Evolutionary conservation across 345 rosid species (phyloP), one percentile per base, ranked within the genome.

Genomic region (Boechera retrofracta): DNA sequence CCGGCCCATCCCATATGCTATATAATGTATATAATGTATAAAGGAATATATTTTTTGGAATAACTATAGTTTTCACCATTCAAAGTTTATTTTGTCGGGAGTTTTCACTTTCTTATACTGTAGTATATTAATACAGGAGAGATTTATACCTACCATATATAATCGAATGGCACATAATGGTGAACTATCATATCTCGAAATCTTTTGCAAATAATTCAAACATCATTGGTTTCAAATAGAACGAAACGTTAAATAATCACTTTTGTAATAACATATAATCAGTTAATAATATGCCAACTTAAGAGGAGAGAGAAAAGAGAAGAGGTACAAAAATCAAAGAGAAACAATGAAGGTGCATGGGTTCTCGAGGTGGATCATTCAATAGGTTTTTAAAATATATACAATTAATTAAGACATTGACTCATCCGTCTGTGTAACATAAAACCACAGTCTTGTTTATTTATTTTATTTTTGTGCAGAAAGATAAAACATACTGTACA

Each of bases 61-160:
- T 56, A n/a, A 71, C 73, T 72, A 72, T 71, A 77, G 65, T 77
- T 77, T 70, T 77, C 33, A 63, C 75, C 80, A 26, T 63, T 70
- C 52, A 42, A 38, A 42, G 35, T 53, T 41, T 33, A 42, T 32
- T 6, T 67, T 54, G 71, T 69, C 71, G 80, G 75, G 42, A 33
- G 75, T 36, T 62, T 76, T 77, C 49, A 63, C 75, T 44, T 70
- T 44, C 31, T 1, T 63, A 35, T n/a, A 77, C 80, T 69, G 75
- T 77, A n/a, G 6, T 52, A 32, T 39, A 76, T 48, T 59, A 49
- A 58, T 21, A 54, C 32, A 48, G 7, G 26, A 3, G 21, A 38
- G 41, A 52, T 64, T 10, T 41, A 41, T 41, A 41, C 33, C 56
- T 64, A 5, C 33, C 56, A 35, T 75, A 58, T 7, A 45, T 12